Percentiles rank a stretch among this genome's conserved stretches.
These are phyloP conservation scores for Drechslerella dactyloides DNA, from an alignment of 2,329 filamentous ascomycete genomes.

Conservation along the genomic window DNA sequence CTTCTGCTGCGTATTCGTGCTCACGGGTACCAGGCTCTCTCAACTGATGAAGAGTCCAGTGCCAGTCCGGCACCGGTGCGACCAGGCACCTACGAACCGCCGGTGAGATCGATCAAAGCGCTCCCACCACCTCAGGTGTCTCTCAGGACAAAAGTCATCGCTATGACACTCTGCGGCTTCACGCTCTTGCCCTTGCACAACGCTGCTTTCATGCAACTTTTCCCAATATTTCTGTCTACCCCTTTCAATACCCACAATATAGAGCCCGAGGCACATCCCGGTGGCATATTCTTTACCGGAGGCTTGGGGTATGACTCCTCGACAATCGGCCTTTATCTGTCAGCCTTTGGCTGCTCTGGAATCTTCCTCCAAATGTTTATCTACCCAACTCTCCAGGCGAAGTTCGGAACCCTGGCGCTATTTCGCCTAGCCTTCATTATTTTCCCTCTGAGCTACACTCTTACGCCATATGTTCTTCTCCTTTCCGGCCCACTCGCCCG, in stretches of 20 bases:
- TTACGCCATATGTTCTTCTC: conserved; percentile 74
- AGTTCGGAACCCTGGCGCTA: conserved; percentile 71
- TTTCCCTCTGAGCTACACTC: conserved; percentile 73
- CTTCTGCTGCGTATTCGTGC: conserved; percentile 17
- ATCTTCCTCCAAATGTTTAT: conserved; percentile 74
- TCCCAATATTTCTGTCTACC: conserved; percentile 77
- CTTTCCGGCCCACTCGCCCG: conserved; percentile 65
- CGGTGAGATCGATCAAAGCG: background rate
- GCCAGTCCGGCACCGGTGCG: background rate
- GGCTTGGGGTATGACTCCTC: conserved; percentile 74
- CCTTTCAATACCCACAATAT: conserved; percentile 63
- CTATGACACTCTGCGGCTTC: conserved; percentile 66
- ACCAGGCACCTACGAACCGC: conserved; percentile 48
- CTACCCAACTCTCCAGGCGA: conserved; percentile 71
- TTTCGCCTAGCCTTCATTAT: conserved; percentile 72
- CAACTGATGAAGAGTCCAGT: conserved; percentile 24
- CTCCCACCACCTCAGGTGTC: conserved; percentile 63
- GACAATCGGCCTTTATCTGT: conserved; percentile 77
- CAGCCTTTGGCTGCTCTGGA: conserved; percentile 76
- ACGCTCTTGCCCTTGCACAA: conserved; percentile 76
- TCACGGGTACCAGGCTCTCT: conserved; percentile 24
- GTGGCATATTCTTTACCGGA: conserved; percentile 70
- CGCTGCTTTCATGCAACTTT: conserved; percentile 76
- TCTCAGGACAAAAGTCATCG: conserved; percentile 65
- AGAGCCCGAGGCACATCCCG: conserved; percentile 57